Base-by-base conservation (phyloP, 2,329 filamentous ascomycete genomes). In the Pleoardoris graminearum region DNA sequence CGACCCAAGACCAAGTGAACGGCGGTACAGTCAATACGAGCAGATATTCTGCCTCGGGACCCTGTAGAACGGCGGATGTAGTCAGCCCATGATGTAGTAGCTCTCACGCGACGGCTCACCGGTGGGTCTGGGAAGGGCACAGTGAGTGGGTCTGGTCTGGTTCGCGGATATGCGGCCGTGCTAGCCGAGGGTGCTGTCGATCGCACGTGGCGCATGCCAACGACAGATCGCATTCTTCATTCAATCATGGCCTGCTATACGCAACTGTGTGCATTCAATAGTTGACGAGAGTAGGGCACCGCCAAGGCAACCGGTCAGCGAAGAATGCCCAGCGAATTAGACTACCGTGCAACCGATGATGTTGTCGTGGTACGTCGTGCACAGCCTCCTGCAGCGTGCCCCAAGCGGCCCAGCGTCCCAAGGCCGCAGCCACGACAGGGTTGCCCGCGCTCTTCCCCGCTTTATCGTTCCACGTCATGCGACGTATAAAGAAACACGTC, bases 1-100 rank as follows among this genome's bases (percentile, higher is more conserved):
- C 16, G n/a, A 29, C 14, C 22, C 36, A 16, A 39, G 16, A 12
- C n/a, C n/a, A n/a, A n/a, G n/a, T n/a, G n/a, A 14, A 10, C n/a
- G 22, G 44, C 33, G 44, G 8, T 25, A 14, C 5, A 39, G 17
- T 5, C 8, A 44, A 39, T 49, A 49, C 44, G 45, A 39, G 21
- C n/a, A 12, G 19, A 7, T 23, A 49, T 45, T 45, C 38, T 33
- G 50, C 50, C 50, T 53, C 16, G 50, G 38, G 44, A 35, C 25
- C 27, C 27, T 22, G 27, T 33, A n/a, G 11, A 33, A 4, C 8
- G 27, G 10, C 41, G 17, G 6, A 44, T 11, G 33, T 32, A 29
- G 44, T n/a, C 11, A 37, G 39, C 49, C 51, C 50, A 49, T 53
- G 50, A 53, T 49, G 46, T 23, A 36, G 36, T 41, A n/a, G 32